Evolutionary conservation across 2,329 filamentous ascomycete species (phyloP), one percentile per base, ranked within the genome.

Genomic region (Penicillium corylophilum): DNA sequence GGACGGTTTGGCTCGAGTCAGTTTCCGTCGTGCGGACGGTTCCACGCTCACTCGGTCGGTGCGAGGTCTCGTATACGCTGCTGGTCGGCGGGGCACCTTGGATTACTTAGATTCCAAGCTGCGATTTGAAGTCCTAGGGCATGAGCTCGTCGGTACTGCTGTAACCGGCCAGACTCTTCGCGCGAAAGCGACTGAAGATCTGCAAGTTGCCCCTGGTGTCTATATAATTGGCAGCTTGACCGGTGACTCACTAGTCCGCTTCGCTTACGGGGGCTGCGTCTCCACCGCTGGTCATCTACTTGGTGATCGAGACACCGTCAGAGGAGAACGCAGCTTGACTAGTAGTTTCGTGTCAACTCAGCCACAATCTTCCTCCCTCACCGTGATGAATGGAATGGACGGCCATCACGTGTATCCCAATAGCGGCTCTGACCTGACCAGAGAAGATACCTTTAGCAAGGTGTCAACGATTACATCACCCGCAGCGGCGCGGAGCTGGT

Each of bases 181-280:
- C 22, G 62, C 71, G n/a, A 79, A 79, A 64, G 77, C 77, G 1
- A 74, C 80, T 46, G 66, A 72, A 7, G 75, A 79, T 41, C 67
- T 83, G 15, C 79, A 85, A 64, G 71, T 84, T 26, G 76, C 80
- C 0, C 72, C 67, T 1, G 68, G 76, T 39, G 72, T 84, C 26
- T 84, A 82, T 63, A 76, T 82, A 39, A 79, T 80, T 33, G 82
- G 82, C 10, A 84, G 81, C 56, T 61, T 85, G 44, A 82, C 82
- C 0, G 82, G 82, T 4, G 82, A 85, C 63, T 83, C 81, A 2
- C 70, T 85, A 3, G 79, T 85, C 23, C 73, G 82, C 1, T 83
- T 83, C 60, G 80, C 81, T 8, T 80, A 83, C 24, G 82, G 82
- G 2, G 79, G 81, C 5, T 84, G 82, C 57, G 77, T 80, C 7